Evolutionary conservation across 176 grass and related monocot genomes (phyloP), one percentile per base, ranked within the genome.

Genomic region (Zea luxurians): DNA sequence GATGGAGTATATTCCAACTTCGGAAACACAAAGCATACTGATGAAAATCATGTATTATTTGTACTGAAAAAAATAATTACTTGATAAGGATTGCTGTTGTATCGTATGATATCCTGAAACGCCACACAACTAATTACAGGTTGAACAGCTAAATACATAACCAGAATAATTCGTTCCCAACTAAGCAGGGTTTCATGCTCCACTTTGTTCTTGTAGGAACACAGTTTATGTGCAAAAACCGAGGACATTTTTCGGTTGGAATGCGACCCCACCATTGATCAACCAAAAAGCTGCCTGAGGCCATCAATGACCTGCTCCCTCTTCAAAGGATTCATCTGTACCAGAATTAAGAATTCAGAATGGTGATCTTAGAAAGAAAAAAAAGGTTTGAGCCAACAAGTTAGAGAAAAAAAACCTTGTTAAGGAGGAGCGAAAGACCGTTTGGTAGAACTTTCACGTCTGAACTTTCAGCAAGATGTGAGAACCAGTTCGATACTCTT

Each of bases 241-340:
- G 42, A 52, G 67, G 63, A 67, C n/a, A 48, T 59, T 43, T 27
- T 12, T 58, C 6, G 4, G 61, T 74, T 74, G 73, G 42, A 52
- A 73, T 78, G 42, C 0, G 2, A 36, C 42, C 2, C 60, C 17
- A 15, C 62, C 77, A 54, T 27, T 37, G 13, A 83, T 89, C 79
- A 90, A 80, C 79, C 78, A 49, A 91, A 83, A 80, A 94, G 83
- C 77, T 93, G 73, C 79, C 83, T 92, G 27, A 95, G 77, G 63
- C 85, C 80, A 72, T 91, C 92, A 18, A 92, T 64, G 40, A 99
- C 60, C 48, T 82, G 91, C 17, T 80, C 86, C 80, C 75, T 89
- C 46, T 81, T 89, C 17, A 90, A 91, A 83, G 87, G 78, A 89
- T 92, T 78, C 90, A 99, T 95, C 96, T 99, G 92, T 40, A 89